Evolutionary conservation across 2,329 filamentous ascomycete species (phyloP), one percentile per base, ranked within the genome.

Genomic region (Ceratocystis alfenasii): DNA sequence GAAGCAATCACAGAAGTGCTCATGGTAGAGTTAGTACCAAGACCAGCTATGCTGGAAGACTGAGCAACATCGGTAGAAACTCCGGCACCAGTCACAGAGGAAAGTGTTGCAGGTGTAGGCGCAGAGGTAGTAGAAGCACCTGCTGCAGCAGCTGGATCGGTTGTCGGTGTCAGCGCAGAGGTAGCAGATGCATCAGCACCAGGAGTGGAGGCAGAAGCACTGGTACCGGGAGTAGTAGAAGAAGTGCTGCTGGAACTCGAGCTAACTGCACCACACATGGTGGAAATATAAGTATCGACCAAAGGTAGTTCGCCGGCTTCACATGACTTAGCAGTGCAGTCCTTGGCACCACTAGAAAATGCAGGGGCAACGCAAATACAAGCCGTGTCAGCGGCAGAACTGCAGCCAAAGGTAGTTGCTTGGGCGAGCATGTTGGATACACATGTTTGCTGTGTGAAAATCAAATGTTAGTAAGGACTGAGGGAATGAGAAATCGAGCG

Each of bases 321-420:
- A 62, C 66, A 68, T 22, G 71, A 70, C 28, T 70, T 65, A 57
- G 70, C 71, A 44, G 76, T 74, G 66, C 78, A 80, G 62, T 79
- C 77, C 25, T 72, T 70, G 60, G 79, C 73, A n/a, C 75, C 76
- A 65, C 70, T 70, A 33, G 70, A 60, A 64, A 77, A 77, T 22
- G 70, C 70, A 0, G 71, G 64, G 10, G 74, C 74, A 33, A 68
- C 70, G 69, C 79, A 81, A 17, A 80, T 72, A 68, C 79, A 81
- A 17, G 71, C 69, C 22, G 71, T 70, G 33, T 75, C 70, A 53
- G 70, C 69, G 44, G 72, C 72, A 22, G 65, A 67, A 41, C 61
- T 55, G 41, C 64, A 66, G 44, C 66, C 66, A 55, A 66, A 61
- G 3, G 62, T 57, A 28, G 64, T 63, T 36, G 63, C 64, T 55